These are phyloP conservation scores for Ceratocystis papillata DNA, from an alignment of 2,329 filamentous ascomycete species.

Conservation along the genomic window DNA sequence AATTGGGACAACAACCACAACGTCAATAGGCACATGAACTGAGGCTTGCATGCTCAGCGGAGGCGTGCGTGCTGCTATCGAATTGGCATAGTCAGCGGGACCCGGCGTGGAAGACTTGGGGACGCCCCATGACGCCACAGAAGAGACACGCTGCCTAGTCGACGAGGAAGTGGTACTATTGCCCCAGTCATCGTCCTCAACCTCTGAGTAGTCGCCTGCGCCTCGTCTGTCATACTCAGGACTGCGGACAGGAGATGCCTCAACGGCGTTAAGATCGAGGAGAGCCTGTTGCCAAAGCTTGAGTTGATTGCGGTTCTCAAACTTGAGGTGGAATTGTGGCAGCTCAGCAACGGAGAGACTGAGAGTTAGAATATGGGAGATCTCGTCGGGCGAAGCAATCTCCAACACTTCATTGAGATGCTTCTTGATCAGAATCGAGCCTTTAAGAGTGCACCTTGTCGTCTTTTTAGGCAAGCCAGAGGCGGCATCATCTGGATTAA, in stretches of 20 bases:
- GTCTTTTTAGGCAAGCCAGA: constrained; percentile 47
- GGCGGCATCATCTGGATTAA: constrained; percentile 51
- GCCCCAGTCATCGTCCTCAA: constrained; percentile 74
- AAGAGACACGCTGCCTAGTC: constrained; percentile 55
- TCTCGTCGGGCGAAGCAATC: constrained; percentile 54
- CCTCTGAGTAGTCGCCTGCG: constrained; percentile 56
- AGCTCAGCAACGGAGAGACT: constrained; percentile 85
- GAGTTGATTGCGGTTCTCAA: constrained; percentile 70
- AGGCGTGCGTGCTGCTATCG: constrained; percentile 40
- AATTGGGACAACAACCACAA: constrained; percentile 92
- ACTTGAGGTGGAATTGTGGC: constrained; percentile 86
- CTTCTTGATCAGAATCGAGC: constrained; percentile 96
- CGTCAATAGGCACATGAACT: constrained; percentile 81
- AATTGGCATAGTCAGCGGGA: constrained; percentile 81
- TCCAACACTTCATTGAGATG: constrained; percentile 83
- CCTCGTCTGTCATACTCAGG: constrained; percentile 62
- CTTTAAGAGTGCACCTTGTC: constrained; percentile 79
- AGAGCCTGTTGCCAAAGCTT: constrained; percentile 86
- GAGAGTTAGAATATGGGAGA: constrained; percentile 62
- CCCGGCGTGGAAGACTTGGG: constrained; percentile 76
- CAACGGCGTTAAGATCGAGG: constrained; percentile 66
- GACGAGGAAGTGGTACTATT: constrained; percentile 39
- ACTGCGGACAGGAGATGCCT: constrained; percentile 52
- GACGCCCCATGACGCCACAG: constrained; percentile 71
- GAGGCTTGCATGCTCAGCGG: constrained; percentile 36